Evolutionary conservation across 106 monocot species (phyloP).

Genomic region (Dendrobium catenatum): DNA sequence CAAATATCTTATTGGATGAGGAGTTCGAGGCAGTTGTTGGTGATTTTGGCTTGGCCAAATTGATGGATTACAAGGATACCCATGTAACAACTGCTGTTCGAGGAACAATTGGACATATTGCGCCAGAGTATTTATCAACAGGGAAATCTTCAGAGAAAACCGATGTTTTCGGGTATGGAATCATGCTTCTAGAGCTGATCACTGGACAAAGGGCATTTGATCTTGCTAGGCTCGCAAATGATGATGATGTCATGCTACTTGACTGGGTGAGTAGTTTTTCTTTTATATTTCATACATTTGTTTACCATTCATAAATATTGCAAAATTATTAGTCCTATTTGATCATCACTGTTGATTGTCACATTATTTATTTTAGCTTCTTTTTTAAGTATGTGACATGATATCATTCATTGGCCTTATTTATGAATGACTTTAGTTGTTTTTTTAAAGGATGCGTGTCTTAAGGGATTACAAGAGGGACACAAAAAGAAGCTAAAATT

Average conservation of each 20-base stretch:
- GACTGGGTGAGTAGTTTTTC: constrained; percentile 65
- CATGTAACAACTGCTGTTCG: constrained; percentile 95
- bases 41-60: constrained; percentile 92
- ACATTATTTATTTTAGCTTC: no score
- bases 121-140: constrained; percentile 91
- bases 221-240: constrained; percentile 91
- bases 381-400: no score
- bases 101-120: constrained; percentile 95
- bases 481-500: no score
- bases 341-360: no score
- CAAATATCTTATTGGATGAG: constrained; percentile 92
- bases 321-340: no score
- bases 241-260: constrained; percentile 98
- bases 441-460: no score
- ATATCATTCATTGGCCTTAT: no score
- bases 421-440: no score
- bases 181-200: constrained; percentile 94
- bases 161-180: constrained; percentile 97
- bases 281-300: background rate
- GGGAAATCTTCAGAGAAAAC: constrained; percentile 98
- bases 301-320: background rate
- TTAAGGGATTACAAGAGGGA: no score
- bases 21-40: constrained; percentile 97
- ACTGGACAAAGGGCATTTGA: constrained; percentile 98
- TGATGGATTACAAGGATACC: constrained; percentile 99